Evolutionary conservation across 768 basidiomycete genomes (phyloP).

Genomic region (Lyophyllum shimeji): DNA sequence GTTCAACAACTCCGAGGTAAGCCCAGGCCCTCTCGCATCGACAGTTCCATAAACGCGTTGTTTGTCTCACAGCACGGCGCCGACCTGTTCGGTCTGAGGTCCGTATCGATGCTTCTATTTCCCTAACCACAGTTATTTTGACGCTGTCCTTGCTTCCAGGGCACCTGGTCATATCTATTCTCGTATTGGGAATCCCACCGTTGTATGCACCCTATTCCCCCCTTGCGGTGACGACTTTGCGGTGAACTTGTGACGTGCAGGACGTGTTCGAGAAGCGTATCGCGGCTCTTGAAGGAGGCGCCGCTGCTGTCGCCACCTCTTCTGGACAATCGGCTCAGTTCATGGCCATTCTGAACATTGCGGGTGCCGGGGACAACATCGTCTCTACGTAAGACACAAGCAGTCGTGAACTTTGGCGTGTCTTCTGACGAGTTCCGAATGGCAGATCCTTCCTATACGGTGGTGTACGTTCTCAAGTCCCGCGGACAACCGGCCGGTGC

Average conservation of each 20-base stretch:
- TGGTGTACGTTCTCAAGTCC: slow-evolving; percentile 35
- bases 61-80: slow-evolving; percentile 57
- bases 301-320: slow-evolving; percentile 69
- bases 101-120: background rate
- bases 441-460: slow-evolving; percentile 70
- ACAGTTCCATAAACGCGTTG: background rate
- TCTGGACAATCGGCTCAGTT: slow-evolving; percentile 82
- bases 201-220: slow-evolving; percentile 34
- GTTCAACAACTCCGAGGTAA: slow-evolving; percentile 68
- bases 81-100: slow-evolving; percentile 69
- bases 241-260: slow-evolving; percentile 30
- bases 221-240: background rate
- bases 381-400: slow-evolving; percentile 65
- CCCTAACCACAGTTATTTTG: background rate
- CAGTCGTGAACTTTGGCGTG: background rate
- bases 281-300: slow-evolving; percentile 78
- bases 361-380: slow-evolving; percentile 73
- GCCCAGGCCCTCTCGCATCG: slow-evolving; percentile 9
- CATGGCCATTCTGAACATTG: slow-evolving; percentile 62
- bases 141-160: slow-evolving; percentile 23
- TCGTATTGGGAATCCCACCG: slow-evolving; percentile 69
- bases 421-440: background rate
- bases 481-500: background rate
- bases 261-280: slow-evolving; percentile 81
- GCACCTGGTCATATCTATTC: slow-evolving; percentile 66